Evolutionary conservation across 2,329 filamentous ascomycete species (phyloP).

Genomic region (Achaetomium macrosporum): DNA sequence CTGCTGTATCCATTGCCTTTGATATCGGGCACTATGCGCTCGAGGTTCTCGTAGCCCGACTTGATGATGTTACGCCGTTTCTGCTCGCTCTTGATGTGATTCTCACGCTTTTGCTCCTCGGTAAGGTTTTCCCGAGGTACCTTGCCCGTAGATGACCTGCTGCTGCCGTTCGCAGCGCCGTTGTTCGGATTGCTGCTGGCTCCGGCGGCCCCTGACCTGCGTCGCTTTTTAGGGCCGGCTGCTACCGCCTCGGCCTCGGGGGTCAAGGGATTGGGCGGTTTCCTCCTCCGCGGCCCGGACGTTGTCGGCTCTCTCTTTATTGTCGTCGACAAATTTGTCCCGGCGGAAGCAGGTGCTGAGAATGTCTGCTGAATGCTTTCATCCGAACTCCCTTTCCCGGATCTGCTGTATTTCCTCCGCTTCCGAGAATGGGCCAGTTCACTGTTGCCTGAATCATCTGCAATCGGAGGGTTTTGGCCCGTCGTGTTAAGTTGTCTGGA

Average conservation of each 20-base stretch:
- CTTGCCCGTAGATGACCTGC: constrained; percentile 39
- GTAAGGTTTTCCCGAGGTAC: constrained; percentile 63
- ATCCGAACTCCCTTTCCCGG: neutral
- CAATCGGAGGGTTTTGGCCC: neutral
- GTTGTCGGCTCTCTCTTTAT: no score
- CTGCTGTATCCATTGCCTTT: constrained; percentile 74
- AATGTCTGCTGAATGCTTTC: neutral
- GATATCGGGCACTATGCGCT: constrained; percentile 68
- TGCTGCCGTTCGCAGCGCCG: neutral
- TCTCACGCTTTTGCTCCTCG: constrained; percentile 75
- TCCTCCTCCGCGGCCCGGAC: neutral
- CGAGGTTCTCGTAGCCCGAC: constrained; percentile 76
- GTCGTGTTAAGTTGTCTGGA: neutral
- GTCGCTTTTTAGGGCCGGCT: neutral
- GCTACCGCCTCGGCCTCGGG: constrained; percentile 1
- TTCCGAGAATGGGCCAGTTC: no score
- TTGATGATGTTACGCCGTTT: constrained; percentile 78
- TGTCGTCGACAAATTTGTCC: no score
- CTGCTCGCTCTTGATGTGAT: constrained; percentile 83
- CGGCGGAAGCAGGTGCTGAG: no score
- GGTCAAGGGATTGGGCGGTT: neutral
- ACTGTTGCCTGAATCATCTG: neutral
- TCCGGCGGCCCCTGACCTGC: neutral
- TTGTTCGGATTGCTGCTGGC: neutral
- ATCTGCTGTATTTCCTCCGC: neutral